phyloP scores from a whole-genome alignment of 805 yeast genomes.

The Isabelozyma gotoi region DNA sequence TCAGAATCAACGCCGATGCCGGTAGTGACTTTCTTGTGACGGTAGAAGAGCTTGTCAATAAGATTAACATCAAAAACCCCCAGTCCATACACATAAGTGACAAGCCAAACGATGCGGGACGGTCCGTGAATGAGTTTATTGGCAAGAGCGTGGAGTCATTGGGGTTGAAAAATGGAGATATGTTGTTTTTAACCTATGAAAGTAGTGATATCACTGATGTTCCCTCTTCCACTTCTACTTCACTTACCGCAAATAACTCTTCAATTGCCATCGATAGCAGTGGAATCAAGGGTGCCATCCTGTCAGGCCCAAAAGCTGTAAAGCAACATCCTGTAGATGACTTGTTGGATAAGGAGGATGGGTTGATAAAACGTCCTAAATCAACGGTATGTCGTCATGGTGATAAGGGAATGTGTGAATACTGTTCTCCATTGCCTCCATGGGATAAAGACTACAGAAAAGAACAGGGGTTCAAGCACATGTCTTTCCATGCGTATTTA shows the following conservation, averaged over 20 bases:
- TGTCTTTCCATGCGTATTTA: slow-evolving; percentile 81
- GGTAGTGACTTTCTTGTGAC: slow-evolving; percentile 44
- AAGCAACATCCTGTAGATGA: slow-evolving; percentile 68
- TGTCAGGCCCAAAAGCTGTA: slow-evolving; percentile 16
- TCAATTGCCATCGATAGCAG: slow-evolving; percentile 4
- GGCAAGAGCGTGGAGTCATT: slow-evolving; percentile 41
- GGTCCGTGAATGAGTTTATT: slow-evolving; percentile 33
- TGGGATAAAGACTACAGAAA: slow-evolving; percentile 81
- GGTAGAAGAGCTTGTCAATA: slow-evolving; percentile 35
- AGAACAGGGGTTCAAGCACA: slow-evolving; percentile 79
- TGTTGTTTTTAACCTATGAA: slow-evolving; percentile 48
- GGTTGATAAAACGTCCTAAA: slow-evolving; percentile 65
- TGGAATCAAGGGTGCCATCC: slow-evolving; percentile 4
- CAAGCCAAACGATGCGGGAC: slow-evolving; percentile 46
- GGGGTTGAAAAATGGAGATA: slow-evolving; percentile 58
- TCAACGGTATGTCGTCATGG: slow-evolving; percentile 79
- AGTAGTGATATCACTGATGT: slow-evolving; percentile 1
- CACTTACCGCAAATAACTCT: neutral
- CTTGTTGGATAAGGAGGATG: slow-evolving; percentile 61
- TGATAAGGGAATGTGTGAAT: slow-evolving; percentile 96
- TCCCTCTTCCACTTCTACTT: slow-evolving; percentile 1
- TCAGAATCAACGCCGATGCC: slow-evolving; percentile 57
- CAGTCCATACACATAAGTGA: slow-evolving; percentile 40
- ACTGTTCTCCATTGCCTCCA: slow-evolving; percentile 93
- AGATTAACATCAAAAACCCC: slow-evolving; percentile 18